Conservation (phyloP, 805 yeast species). For the Zygoascus flipseniorum region DNA sequence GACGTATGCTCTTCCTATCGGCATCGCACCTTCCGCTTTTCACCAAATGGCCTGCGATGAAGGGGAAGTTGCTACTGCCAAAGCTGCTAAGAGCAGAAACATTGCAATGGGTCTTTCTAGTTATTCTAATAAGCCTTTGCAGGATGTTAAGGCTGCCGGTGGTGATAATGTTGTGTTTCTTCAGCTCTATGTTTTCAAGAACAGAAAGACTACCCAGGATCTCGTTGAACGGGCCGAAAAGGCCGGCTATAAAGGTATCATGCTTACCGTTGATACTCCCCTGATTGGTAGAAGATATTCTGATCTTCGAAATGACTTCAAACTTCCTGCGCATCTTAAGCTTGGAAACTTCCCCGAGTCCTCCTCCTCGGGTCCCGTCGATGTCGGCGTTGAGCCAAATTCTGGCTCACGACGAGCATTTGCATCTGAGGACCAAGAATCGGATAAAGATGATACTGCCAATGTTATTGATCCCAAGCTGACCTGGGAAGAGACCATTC, state of each 20-base stretch:
- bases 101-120: conserved; percentile 25
- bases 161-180: conserved; percentile 20
- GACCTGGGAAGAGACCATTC: conserved; percentile 26
- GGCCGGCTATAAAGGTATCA: conserved; percentile 35
- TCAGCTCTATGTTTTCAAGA: conserved; percentile 26
- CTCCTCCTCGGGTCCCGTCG: conserved; percentile 15
- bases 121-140: conserved; percentile 20
- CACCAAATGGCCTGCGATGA: conserved; percentile 25
- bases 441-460: conserved; percentile 9
- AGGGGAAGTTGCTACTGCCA: conserved; percentile 29
- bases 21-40: conserved; percentile 30
- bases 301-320: conserved; percentile 29
- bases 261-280: conserved; percentile 53
- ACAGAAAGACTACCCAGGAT: conserved; percentile 20
- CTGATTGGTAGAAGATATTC: conserved; percentile 45
- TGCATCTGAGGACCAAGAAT: conserved; percentile 6
- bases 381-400: conserved; percentile 18
- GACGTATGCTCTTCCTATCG: conserved; percentile 23
- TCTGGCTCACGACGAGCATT: conserved; percentile 15
- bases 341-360: conserved; percentile 22
- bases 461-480: conserved; percentile 23
- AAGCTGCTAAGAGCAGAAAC: conserved; percentile 25
- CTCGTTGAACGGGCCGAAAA: conserved; percentile 22
- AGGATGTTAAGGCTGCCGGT: conserved; percentile 22
- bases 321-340: conserved; percentile 22